A percentile compares a stretch with the other conserved stretches of the same genome.
Evolutionary conservation across 202 grass and related monocot genomes (phyloP).

Genomic region (Hordeum pubiflorum): DNA sequence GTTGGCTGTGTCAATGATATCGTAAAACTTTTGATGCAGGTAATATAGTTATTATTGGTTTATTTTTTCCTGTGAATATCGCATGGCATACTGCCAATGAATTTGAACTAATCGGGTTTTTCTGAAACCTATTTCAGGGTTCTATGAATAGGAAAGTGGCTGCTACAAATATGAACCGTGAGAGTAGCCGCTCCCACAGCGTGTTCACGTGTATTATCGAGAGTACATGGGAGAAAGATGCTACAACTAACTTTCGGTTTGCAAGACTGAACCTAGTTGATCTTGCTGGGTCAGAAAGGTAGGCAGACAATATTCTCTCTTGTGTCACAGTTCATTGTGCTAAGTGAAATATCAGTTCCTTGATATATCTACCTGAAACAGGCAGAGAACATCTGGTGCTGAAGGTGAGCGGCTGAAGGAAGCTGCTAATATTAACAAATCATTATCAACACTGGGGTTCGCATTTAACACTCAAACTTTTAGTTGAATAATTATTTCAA

Average conservation of each 20-base stretch:
- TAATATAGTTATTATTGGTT: slow-evolving; percentile 23
- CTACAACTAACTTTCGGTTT: slow-evolving; percentile 66
- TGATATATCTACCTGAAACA: slow-evolving; percentile 51
- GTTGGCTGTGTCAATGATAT: slow-evolving; percentile 84
- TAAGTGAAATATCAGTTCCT: background rate
- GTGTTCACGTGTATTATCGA: slow-evolving; percentile 97
- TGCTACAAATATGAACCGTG: slow-evolving; percentile 86
- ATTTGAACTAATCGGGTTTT: background rate
- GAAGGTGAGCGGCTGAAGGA: slow-evolving; percentile 94
- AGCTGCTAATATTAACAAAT: slow-evolving; percentile 95
- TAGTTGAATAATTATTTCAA: background rate
- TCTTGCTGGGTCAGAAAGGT: slow-evolving; percentile 95
- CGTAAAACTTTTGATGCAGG: slow-evolving; percentile 78
- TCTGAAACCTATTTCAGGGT: slow-evolving; percentile 44
- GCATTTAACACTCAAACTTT: slow-evolving; percentile 14
- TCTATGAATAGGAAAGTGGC: slow-evolving; percentile 88
- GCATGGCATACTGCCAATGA: background rate
- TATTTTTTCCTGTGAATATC: background rate
- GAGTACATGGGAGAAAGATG: slow-evolving; percentile 89
- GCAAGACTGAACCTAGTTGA: slow-evolving; percentile 95
- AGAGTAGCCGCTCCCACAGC: slow-evolving; percentile 92
- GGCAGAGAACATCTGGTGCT: slow-evolving; percentile 90
- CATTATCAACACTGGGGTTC: slow-evolving; percentile 85
- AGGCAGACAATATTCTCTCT: background rate
- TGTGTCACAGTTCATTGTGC: background rate